Evolutionary conservation across 176 grass and related monocot species (phyloP).

Genomic region (Eragrostis nindensis): DNA sequence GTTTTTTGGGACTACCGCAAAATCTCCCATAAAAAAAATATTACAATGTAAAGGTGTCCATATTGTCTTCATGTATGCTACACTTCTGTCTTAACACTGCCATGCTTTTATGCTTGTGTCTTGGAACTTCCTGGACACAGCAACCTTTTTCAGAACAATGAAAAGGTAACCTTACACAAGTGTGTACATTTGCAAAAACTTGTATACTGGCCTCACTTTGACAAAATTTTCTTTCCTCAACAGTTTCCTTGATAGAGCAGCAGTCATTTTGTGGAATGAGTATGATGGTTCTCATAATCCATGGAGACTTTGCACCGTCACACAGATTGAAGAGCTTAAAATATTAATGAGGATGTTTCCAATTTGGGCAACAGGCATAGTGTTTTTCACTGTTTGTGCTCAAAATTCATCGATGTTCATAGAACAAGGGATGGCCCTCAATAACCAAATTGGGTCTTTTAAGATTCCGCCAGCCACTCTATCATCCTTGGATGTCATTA

Average conservation of each 20-base stretch:
- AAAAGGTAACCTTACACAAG: constrained; percentile 36
- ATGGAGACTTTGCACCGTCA: constrained; percentile 84
- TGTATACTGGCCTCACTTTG: constrained; percentile 12
- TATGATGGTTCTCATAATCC: constrained; percentile 39
- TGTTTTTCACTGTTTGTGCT: constrained; percentile 75
- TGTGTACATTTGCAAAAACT: constrained; percentile 8
- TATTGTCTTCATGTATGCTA: constrained; percentile 12
- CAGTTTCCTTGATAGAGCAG: constrained; percentile 88
- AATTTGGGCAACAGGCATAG: constrained; percentile 80
- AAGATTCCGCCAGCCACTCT: constrained; percentile 74
- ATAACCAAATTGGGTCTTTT: constrained; percentile 58
- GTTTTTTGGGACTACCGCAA: too few species aligned
- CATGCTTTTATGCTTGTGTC: constrained; percentile 51
- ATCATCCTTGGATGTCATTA: constrained; percentile 74
- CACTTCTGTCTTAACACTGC: constrained; percentile 24
- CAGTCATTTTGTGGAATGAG: constrained; percentile 51
- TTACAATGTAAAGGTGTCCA: constrained; percentile 1
- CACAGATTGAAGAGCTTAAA: constrained; percentile 90
- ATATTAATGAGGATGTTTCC: constrained; percentile 80
- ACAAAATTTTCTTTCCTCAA: constrained; percentile 11
- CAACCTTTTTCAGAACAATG: constrained; percentile 27
- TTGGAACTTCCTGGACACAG: constrained; percentile 46
- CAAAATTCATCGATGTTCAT: constrained; percentile 83
- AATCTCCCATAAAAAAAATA: constrained; percentile 2
- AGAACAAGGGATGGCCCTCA: constrained; percentile 76